phyloP scores from a whole-genome alignment of 1,139 yeast species.

The Diutina ranongensis region DNA sequence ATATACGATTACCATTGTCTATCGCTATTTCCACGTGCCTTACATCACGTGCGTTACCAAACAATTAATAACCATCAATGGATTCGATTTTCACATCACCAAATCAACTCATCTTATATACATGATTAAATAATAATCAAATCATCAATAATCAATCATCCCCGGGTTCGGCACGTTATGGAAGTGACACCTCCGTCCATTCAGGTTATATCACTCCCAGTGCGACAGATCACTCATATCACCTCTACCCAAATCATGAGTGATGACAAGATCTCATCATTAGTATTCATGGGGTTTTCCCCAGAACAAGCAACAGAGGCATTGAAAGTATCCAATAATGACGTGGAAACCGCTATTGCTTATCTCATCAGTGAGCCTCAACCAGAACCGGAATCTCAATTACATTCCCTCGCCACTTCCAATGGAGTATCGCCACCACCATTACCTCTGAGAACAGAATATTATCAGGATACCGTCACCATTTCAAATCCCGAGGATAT shows the following conservation, averaged over 20 bases:
- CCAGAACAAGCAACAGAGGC: conserved; percentile 33
- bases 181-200: too few relatives aligned
- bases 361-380: conserved; percentile 32
- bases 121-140: too few relatives aligned
- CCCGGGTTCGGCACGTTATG: too few relatives aligned
- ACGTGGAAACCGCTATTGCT: conserved; percentile 44
- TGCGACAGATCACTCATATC: not conserved
- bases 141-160: too few relatives aligned
- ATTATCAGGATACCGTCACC: not conserved
- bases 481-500: conserved; percentile 1
- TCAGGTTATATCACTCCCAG: too few relatives aligned
- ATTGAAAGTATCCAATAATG: conserved; percentile 27
- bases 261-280: not conserved
- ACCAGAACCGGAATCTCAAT: not conserved
- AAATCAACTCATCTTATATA: too few relatives aligned
- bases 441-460: not conserved
- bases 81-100: too few relatives aligned
- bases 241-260: not conserved
- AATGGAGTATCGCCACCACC: not conserved
- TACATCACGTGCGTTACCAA: too few relatives aligned
- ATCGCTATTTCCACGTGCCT: too few relatives aligned
- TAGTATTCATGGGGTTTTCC: conserved; percentile 55
- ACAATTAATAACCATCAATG: too few relatives aligned
- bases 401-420: not conserved
- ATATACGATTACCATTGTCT: too few relatives aligned